Evolutionary conservation across 164 flowering plant genomes (phyloP), one percentile per base, ranked within the genome.

Genomic region (Umbellularia californica): DNA sequence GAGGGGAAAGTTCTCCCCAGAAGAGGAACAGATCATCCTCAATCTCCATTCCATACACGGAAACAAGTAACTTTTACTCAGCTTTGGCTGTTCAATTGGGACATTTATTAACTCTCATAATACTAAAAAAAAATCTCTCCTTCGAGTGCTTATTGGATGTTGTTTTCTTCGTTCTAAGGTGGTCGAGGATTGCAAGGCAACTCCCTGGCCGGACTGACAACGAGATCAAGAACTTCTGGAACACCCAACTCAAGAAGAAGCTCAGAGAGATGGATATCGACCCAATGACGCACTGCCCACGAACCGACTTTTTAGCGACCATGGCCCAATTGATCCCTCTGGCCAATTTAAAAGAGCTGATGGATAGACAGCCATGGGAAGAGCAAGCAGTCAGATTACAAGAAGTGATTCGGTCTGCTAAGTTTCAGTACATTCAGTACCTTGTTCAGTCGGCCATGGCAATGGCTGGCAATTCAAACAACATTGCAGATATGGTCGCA

Each of bases 221-320:
- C 72, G 97, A 91, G 78, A 90, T 91, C 63, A 91, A 91, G 77
- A 91, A 91, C 65, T 90, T 84, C 75, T 90, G 95, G 96, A 91
- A 92, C 84, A 90, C 97, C 65, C 92, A 92, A 76, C 70, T 92
- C 63, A 92, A 90, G 86, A 92, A 92, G 82, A 90, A 86, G 85
- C 84, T 92, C 17, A 90, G 88, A 55, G 90, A 88, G 41, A 88
- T 89, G 94, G 97, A 94, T 2, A 79, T 82, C 60, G 97, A 92
- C 77, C 94, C 97, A 15, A 87, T 89, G 89, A 89, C 94, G 28
- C 94, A 92, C 75, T 77, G 81, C 27, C 94, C 97, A 15, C 75
- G 92, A 60, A 86, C 88, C 24, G 88, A 91, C 75, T 79, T 90
- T 65, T 89, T 90, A 77, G 77, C 89, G 3, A 86, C 87, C 86